Base-by-base conservation (phyloP, 2,329 filamentous ascomycete genomes). In the Phoma sp. region DNA sequence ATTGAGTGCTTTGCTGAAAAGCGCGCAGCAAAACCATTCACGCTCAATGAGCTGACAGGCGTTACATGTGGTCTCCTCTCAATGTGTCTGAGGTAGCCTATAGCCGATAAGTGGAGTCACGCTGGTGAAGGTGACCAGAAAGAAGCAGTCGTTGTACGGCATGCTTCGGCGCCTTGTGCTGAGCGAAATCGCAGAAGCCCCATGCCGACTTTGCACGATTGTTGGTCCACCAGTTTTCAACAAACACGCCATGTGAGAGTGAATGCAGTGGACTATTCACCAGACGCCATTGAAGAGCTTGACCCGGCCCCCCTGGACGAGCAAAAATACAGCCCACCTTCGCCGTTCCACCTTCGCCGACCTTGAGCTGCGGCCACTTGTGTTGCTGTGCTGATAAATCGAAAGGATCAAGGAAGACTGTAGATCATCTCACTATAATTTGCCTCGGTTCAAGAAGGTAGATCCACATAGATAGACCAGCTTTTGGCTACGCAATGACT, bases 401-500 rank as follows among this genome's bases (percentile, higher is more conserved):
- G 38, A 23, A 32, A 25, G 32, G 39, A 42, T 30, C 38, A 43
- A 18, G 38, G 47, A 36, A 43, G 32, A 2, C n/a, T 25, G 17
- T 33, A 32, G 47, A 50, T 43, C 47, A 50, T 38, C 3, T 28
- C 30, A 43, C 18, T 32, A 10, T 37, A 7, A 23, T 38, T 43
- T 51, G 32, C 15, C 40, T 40, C 36, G 46, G 28, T 43, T 46
- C 39, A 45, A 34, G 39, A 40, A 40, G 33, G 51, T 45, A 39
- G 34, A 48, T 34, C 51, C 23, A 29, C 10, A 15, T 33, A 28
- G 33, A 48, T 11, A 18, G 5, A 34, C 28, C 39, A 34, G 51
- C 21, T 45, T 20, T 34, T 49, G 37, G 21, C 11, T 18, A 36
- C 25, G 7, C 14, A 45, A 34, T 33, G 48, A 54, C 38, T 54